phyloP scores from a whole-genome alignment of 2,329 filamentous ascomycete species.

The Phaeoacremonium minimum region DNA sequence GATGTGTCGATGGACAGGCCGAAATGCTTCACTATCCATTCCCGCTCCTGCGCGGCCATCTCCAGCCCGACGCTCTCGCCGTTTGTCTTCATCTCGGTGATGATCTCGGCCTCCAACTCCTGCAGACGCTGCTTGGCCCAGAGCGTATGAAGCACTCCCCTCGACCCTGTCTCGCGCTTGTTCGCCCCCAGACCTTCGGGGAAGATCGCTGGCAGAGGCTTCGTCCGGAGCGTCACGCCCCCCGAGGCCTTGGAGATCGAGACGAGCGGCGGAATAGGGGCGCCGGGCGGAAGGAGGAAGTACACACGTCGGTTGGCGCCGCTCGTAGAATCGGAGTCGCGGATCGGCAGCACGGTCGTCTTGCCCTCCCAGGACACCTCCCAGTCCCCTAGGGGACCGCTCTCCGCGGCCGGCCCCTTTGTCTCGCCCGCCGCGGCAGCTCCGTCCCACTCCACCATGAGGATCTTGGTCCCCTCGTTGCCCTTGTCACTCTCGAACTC shows the following conservation, averaged over 20 bases:
- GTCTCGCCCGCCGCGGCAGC: slow-evolving; percentile 8
- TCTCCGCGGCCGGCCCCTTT: slow-evolving; percentile 4
- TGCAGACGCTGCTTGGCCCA: slow-evolving; percentile 83
- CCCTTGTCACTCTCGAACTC: slow-evolving; percentile 76
- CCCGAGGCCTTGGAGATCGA: slow-evolving; percentile 48
- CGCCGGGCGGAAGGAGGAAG: slow-evolving; percentile 73
- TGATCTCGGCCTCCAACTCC: slow-evolving; percentile 73
- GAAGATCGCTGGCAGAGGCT: slow-evolving; percentile 84
- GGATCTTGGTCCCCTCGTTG: slow-evolving; percentile 82
- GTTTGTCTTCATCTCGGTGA: slow-evolving; percentile 66
- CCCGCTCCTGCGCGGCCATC: slow-evolving; percentile 78
- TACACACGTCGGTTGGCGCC: slow-evolving; percentile 61
- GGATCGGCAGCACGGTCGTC: slow-evolving; percentile 62
- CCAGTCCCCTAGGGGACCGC: slow-evolving; percentile 44
- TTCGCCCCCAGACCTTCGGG: slow-evolving; percentile 66
- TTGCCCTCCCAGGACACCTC: slow-evolving; percentile 83
- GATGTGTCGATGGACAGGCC: slow-evolving; percentile 46
- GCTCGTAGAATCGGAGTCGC: slow-evolving; percentile 46
- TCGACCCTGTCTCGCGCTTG: slow-evolving; percentile 59
- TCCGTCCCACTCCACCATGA: slow-evolving; percentile 87
- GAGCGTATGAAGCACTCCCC: slow-evolving; percentile 81
- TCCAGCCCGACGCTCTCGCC: slow-evolving; percentile 77
- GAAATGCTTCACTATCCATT: slow-evolving; percentile 84
- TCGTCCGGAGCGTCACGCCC: slow-evolving; percentile 50
- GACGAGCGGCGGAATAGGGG: slow-evolving; percentile 67